Conservation (phyloP, 441 rosid genomes). For the Euphorbia celastroides region DNA sequence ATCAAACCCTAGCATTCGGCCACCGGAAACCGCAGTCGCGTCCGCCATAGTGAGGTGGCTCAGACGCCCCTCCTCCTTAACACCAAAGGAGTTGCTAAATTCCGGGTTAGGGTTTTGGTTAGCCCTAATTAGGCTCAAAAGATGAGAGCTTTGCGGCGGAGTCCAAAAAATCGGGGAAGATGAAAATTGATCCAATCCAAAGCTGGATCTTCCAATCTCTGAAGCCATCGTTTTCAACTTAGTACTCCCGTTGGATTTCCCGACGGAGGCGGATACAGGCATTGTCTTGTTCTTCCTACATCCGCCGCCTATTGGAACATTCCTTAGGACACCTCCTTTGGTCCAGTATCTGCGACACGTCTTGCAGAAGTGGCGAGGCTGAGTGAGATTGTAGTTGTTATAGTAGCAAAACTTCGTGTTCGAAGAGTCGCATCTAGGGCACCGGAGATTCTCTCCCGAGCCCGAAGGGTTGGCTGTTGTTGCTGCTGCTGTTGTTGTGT, state of each 20-base stretch:
- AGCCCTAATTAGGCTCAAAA: conserved; percentile 43
- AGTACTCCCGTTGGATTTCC: conserved; percentile 26
- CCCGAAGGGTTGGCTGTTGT: conserved; percentile 4
- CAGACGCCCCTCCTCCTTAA: conserved; percentile 41
- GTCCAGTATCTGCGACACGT: conserved; percentile 87
- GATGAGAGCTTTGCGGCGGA: conserved; percentile 47
- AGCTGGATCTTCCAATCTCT: conserved; percentile 40
- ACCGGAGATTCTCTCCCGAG: conserved; percentile 43
- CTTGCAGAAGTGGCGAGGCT: conserved; percentile 86
- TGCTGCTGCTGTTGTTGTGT: conserved; percentile 20
- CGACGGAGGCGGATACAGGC: conserved; percentile 29
- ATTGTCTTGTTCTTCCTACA: conserved; percentile 61
- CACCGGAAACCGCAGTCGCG: conserved; percentile 20
- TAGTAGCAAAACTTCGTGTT: conserved; percentile 81
- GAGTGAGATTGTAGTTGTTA: conserved; percentile 79
- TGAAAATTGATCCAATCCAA: conserved; percentile 37
- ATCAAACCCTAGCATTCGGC: conserved; percentile 32
- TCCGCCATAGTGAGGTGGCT: conserved; percentile 29
- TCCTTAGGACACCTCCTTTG: conserved; percentile 67
- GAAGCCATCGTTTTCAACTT: conserved; percentile 40
- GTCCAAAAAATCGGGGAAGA: conserved; percentile 48
- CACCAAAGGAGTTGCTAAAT: conserved; percentile 16
- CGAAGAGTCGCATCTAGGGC: conserved; percentile 69
- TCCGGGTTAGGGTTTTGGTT: conserved; percentile 37
- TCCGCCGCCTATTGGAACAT: conserved; percentile 78